A percentile compares a stretch with the other conserved stretches of the same genome.
phyloP scores from a whole-genome alignment of 352 stramenopile species.

The Globisporangium abappressorium region DNA sequence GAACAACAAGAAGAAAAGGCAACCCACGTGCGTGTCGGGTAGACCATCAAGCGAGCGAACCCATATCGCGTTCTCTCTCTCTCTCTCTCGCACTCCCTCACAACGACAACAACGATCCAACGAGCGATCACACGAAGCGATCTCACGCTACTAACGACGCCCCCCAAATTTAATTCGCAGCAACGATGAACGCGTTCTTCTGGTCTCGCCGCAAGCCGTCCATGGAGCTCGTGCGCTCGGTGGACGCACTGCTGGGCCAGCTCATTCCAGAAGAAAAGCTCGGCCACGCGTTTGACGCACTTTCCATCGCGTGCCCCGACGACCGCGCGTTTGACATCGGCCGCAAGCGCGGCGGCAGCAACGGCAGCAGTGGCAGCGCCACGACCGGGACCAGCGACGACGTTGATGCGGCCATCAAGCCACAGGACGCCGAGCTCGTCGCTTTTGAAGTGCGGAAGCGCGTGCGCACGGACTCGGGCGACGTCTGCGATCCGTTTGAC shows the following conservation, averaged over 20 bases:
- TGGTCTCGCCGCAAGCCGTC: slow-evolving; percentile 70
- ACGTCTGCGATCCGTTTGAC: slow-evolving; percentile 19
- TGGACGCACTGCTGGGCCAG: slow-evolving; percentile 57
- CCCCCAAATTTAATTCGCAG: slow-evolving; percentile 9
- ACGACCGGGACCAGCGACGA: slow-evolving; percentile 5
- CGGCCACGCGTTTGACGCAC: slow-evolving; percentile 43
- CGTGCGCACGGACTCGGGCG: slow-evolving; percentile 30
- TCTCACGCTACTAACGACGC: neutral
- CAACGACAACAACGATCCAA: slow-evolving; percentile 4
- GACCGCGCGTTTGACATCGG: slow-evolving; percentile 28
- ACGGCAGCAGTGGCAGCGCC: slow-evolving; percentile 3
- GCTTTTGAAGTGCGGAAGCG: slow-evolving; percentile 14
- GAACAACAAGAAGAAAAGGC: neutral
- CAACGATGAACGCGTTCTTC: slow-evolving; percentile 73
- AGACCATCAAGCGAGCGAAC: slow-evolving; percentile 5
- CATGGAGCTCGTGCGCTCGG: slow-evolving; percentile 68
- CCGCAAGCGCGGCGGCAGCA: slow-evolving; percentile 16
- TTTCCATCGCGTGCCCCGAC: slow-evolving; percentile 31
- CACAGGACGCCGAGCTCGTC: slow-evolving; percentile 1
- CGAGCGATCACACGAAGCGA: neutral
- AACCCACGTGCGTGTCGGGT: neutral
- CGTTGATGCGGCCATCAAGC: slow-evolving; percentile 3
- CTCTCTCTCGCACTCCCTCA: neutral
- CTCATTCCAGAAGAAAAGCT: slow-evolving; percentile 63
- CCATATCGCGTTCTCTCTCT: neutral